Evolutionary conservation across 306 rosid genomes (phyloP).

Genomic region (Quercus alba): DNA sequence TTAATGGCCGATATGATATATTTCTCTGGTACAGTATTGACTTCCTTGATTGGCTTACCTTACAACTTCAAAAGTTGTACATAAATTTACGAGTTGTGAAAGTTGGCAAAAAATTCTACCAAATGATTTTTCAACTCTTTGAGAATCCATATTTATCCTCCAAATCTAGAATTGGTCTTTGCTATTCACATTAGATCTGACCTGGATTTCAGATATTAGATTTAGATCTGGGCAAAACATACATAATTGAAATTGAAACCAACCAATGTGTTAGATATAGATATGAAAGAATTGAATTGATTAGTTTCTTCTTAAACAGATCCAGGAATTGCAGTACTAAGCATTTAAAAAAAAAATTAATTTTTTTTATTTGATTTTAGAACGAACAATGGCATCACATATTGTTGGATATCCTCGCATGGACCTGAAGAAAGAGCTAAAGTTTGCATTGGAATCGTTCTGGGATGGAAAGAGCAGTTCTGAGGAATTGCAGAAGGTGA

Average conservation of each 20-base stretch:
- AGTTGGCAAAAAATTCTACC: too few relatives aligned
- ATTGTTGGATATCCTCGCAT: conserved; percentile 89
- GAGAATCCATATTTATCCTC: too few relatives aligned
- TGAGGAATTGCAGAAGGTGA: conserved; percentile 73
- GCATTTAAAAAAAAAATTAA: too few relatives aligned
- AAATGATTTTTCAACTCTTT: too few relatives aligned
- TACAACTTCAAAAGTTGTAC: too few relatives aligned
- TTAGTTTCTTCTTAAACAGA: background rate
- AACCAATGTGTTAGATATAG: background rate
- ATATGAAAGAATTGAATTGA: background rate
- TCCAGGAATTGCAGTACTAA: too few relatives aligned
- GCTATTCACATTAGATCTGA: conserved; percentile 31
- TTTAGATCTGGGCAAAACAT: background rate
- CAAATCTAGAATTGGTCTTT: conserved; percentile 28
- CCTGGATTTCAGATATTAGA: background rate
- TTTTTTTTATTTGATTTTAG: conserved; percentile 14
- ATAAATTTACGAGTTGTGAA: too few relatives aligned
- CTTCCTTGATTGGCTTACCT: too few relatives aligned
- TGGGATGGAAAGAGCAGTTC: conserved; percentile 91
- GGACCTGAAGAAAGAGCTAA: conserved; percentile 97
- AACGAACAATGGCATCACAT: conserved; percentile 74
- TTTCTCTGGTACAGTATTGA: too few relatives aligned
- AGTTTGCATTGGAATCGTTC: conserved; percentile 83
- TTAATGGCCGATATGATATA: too few relatives aligned
- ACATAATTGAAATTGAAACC: background rate